phyloP scores from a whole-genome alignment of 2,329 filamentous ascomycete genomes.

The Claviceps sp. region DNA sequence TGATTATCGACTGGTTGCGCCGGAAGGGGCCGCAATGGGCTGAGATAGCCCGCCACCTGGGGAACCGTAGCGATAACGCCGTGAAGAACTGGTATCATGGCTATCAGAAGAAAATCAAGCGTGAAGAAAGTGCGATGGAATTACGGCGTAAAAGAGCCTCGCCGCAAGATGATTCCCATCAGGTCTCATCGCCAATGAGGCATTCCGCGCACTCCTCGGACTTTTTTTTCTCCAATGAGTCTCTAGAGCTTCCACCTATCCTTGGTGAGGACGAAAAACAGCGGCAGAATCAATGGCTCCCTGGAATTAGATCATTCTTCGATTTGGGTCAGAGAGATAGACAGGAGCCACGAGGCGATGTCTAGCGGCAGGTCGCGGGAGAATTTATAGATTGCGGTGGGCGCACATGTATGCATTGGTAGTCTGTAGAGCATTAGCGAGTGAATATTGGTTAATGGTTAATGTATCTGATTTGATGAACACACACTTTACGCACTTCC shows the following conservation, averaged over 20 bases:
- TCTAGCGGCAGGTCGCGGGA: too few species aligned
- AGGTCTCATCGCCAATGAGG: neutral
- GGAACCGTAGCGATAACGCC: conserved; percentile 82
- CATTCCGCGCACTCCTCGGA: neutral
- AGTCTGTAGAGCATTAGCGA: too few species aligned
- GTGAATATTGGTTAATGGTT: too few species aligned
- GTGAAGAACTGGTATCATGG: conserved; percentile 99
- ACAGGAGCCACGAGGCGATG: too few species aligned
- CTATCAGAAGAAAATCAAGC: conserved; percentile 66
- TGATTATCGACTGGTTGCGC: conserved; percentile 65
- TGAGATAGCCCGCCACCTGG: conserved; percentile 71
- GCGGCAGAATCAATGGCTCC: neutral
- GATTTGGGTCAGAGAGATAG: neutral
- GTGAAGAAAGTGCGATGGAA: conserved; percentile 13
- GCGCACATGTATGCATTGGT: too few species aligned
- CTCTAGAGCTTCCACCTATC: too few species aligned
- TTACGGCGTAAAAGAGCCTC: too few species aligned
- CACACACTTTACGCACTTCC: too few species aligned
- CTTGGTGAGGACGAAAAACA: too few species aligned
- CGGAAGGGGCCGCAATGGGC: conserved; percentile 83
- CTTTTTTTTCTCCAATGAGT: too few species aligned
- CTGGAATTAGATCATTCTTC: neutral
- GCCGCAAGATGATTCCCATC: neutral
- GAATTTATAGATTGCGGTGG: too few species aligned
- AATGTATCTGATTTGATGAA: too few species aligned